These are phyloP conservation scores for Knoxia roxburghii DNA, from an alignment of 257 asterid species.

Conservation along the genomic window DNA sequence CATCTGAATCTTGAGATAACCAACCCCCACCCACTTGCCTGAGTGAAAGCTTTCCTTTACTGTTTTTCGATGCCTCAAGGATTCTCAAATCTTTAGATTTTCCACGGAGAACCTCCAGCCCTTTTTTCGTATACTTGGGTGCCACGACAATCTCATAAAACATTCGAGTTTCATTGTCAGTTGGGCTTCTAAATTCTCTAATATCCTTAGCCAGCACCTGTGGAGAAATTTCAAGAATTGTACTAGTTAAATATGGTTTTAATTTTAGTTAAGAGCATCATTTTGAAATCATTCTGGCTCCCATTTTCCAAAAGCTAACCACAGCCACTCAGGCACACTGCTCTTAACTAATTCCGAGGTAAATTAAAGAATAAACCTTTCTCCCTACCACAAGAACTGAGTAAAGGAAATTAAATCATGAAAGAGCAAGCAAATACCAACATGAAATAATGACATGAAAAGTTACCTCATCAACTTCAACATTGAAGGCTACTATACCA, in stretches of 20 bases:
- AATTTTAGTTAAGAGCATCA: neutral
- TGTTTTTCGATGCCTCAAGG: slow-evolving; percentile 78
- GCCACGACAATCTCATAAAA: slow-evolving; percentile 94
- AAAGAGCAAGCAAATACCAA: slow-evolving; percentile 1
- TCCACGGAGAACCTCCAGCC: slow-evolving; percentile 91
- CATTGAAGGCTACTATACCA: slow-evolving; percentile 96
- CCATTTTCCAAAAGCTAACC: neutral
- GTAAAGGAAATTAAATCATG: neutral
- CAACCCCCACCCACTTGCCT: slow-evolving; percentile 99
- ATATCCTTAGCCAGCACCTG: slow-evolving; percentile 91
- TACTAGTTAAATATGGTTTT: neutral
- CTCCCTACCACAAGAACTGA: neutral
- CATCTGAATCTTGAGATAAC: slow-evolving; percentile 97
- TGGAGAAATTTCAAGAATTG: slow-evolving; percentile 1
- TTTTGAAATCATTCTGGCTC: neutral
- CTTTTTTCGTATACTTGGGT: slow-evolving; percentile 73
- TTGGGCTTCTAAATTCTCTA: slow-evolving; percentile 90
- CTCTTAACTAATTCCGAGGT: neutral
- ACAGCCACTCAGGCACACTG: neutral
- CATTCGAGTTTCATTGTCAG: slow-evolving; percentile 87
- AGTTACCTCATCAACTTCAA: slow-evolving; percentile 92
- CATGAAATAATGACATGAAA: slow-evolving; percentile 14
- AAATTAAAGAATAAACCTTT: neutral
- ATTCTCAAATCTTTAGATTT: slow-evolving; percentile 92
- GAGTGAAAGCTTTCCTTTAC: slow-evolving; percentile 72